Evolutionary conservation across 2,329 filamentous ascomycete species (phyloP), one percentile per base, ranked within the genome.

Genomic region (Ceratocystis alfenasii): DNA sequence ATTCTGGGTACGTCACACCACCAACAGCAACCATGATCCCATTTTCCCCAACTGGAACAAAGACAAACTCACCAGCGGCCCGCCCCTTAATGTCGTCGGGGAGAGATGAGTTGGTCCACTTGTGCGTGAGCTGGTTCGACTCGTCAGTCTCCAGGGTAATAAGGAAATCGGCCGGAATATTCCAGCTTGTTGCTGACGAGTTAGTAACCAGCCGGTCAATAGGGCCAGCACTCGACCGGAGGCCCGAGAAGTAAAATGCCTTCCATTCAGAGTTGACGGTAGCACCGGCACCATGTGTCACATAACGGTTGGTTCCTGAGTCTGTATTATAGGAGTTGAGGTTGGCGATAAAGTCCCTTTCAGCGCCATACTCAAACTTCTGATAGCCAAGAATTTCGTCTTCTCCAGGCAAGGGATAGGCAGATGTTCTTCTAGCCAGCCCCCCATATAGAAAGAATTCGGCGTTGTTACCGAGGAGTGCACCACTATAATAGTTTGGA

Each of bases 1-100:
- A 8, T 65, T 28, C 81, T 0, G 86, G 85, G 71, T 83, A 78
- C 0, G 79, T 83, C 1, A 89, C 90, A 12, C 90, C 90, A 5
- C 88, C 89, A 0, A 95, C 76, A 2, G 87, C 88, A 0, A 95
- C 80, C 7, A 95, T 78, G 57, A 94, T 85, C 0, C 90, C 90
- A 70, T 90, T 78, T 17, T 81, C 76, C 2, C 89, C 88, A 57
- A 91, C 89, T 1, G 90, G 90, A 0, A 95, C 80, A 86, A 87
- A 90, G 0, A 87, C 84, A 1, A 87, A 76, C 67, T 87, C 86
- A 0, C 85, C 79, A 69, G 82, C 84, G 3, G 85, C 83, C 17
- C 87, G 81, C 0, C 81, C 81, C 3, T 76, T 73, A 5, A 87
- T 76, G 3, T 72, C 69, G 0, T 70, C 50, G 0, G 81, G 80